phyloP scores from a whole-genome alignment of 148 eudicot genomes.

The Oxyria digyna region DNA sequence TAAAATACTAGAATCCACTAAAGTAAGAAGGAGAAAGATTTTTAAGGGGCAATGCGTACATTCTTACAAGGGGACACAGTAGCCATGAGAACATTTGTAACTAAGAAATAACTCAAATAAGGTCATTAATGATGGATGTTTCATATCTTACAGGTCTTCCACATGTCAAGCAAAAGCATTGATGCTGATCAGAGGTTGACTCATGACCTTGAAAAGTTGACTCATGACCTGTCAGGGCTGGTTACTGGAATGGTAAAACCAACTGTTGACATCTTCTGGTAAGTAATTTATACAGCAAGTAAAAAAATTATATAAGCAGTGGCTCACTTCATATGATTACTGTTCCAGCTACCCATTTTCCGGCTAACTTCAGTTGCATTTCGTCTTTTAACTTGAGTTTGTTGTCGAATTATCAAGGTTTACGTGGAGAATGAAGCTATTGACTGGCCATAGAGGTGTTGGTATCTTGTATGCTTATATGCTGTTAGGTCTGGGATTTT shows the following conservation, averaged over 20 bases:
- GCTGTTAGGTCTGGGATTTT: constrained; percentile 88
- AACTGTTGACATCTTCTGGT: constrained; percentile 92
- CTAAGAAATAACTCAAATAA: background rate
- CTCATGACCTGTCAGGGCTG: constrained; percentile 77
- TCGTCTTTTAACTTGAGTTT: background rate
- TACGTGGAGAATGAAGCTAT: constrained; percentile 95
- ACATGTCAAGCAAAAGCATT: constrained; percentile 54
- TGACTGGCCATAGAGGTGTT: constrained; percentile 88
- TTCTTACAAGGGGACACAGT: background rate
- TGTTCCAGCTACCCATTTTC: background rate
- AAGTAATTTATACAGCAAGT: constrained; percentile 10
- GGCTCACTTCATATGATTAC: background rate
- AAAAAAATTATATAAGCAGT: background rate
- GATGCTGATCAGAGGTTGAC: constrained; percentile 96
- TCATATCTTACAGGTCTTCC: constrained; percentile 40
- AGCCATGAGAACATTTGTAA: background rate
- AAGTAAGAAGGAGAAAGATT: background rate
- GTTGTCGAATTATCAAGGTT: constrained; percentile 41
- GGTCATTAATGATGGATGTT: background rate
- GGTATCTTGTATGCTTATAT: constrained; percentile 82
- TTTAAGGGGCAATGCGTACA: background rate
- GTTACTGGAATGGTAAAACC: constrained; percentile 99
- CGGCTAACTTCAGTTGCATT: constrained; percentile 12
- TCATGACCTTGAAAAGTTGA: constrained; percentile 88
- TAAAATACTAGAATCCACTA: background rate